Base-by-base conservation (phyloP, 2,329 filamentous ascomycete species). In the Cadophora sp. region DNA sequence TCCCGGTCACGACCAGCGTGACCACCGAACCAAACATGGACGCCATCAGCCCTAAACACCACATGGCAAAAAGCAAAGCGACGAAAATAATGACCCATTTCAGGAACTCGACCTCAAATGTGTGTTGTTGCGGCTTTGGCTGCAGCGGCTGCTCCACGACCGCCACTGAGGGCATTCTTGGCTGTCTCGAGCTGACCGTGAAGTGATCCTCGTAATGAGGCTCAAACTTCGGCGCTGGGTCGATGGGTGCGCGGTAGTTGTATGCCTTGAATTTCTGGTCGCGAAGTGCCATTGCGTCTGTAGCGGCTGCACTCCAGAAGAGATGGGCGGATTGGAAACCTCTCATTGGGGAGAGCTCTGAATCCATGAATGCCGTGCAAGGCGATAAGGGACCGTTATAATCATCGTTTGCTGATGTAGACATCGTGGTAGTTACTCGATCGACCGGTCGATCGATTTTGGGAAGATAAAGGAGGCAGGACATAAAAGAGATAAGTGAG, bases 221-320 rank as follows among this genome's bases (percentile, higher is more conserved):
- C 22, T 37, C n/a, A 8, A 59, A 19, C 19, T 26, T 3, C 7
- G 56, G 22, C 2, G 34, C 22, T 16, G 56, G 31, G 8, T 6
- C 7, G 0, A 3, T 43, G n/a, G n/a, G 56, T 19, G 11, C 12
- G 14, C 34, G 34, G 11, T 43, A 24, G 14, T 26, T 43, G 34
- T 26, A 59, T 40, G 34, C 31, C 26, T 59, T 59, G 22, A 59
- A 59, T 22, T 40, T 59, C 22, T 59, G 19, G 5, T 59, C 31
- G 34, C 56, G 56, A 14, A 59, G 31, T 12, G 22, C 56, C 31
- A 26, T 59, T 40, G 56, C 56, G 4, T 59, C 56, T 9, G 31
- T 37, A 22, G 22, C 22, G 12, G n/a, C 2, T 16, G 31, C 12
- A 27, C 34, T 40, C 56, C 31, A 59, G 34, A 40, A 40, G 12